Percentiles rank a stretch among this genome's conserved stretches.
phyloP scores from a whole-genome alignment of 371 early-diverging fungal species.

The Mortierella sp. region DNA sequence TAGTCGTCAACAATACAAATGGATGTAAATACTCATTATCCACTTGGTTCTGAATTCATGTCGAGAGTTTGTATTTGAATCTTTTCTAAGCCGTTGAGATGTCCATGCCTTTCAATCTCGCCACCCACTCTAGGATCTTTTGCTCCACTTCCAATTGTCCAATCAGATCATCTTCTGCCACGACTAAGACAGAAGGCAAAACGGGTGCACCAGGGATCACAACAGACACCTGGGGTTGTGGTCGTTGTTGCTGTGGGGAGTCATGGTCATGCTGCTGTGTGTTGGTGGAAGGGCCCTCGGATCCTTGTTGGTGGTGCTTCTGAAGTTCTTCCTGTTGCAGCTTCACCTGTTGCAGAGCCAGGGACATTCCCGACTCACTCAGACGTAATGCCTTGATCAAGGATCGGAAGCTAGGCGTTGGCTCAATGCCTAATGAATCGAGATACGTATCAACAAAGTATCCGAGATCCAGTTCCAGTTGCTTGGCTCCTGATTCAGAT shows the following conservation, averaged over 20 bases:
- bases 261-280: too few relatives aligned
- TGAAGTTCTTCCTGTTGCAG: constrained; percentile 18
- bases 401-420: constrained; percentile 36
- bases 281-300: too few relatives aligned
- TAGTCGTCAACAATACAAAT: background rate
- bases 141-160: constrained; percentile 30
- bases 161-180: constrained; percentile 32
- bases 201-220: constrained; percentile 37
- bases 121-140: constrained; percentile 42
- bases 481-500: constrained; percentile 43
- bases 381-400: constrained; percentile 36
- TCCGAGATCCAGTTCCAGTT: constrained; percentile 38
- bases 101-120: constrained; percentile 24
- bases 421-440: constrained; percentile 34
- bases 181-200: constrained; percentile 29
- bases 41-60: too few relatives aligned
- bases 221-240: constrained; percentile 16
- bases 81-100: too few relatives aligned
- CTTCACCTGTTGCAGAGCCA: constrained; percentile 37
- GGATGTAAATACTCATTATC: too few relatives aligned
- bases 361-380: constrained; percentile 34
- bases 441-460: constrained; percentile 35
- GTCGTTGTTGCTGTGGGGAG: too few relatives aligned
- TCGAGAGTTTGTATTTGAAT: too few relatives aligned
- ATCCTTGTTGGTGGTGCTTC: too few relatives aligned